These are phyloP conservation scores for Ascochyta koolunga DNA, from an alignment of 2,329 filamentous ascomycete species.

Conservation along the genomic window DNA sequence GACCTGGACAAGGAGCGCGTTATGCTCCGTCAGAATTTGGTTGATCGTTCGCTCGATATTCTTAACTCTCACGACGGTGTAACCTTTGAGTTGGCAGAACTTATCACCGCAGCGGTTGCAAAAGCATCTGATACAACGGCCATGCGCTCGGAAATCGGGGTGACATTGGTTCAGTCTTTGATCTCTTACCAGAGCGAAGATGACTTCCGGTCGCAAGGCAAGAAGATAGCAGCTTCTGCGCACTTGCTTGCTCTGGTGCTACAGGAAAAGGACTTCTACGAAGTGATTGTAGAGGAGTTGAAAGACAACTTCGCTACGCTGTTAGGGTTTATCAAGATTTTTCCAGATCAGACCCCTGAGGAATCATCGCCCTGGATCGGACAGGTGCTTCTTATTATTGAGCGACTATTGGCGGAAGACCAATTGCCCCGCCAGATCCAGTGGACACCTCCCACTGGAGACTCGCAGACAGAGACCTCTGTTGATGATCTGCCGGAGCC, in stretches of 20 bases:
- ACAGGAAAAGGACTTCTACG: constrained; percentile 82
- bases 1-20: constrained; percentile 78
- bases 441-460: constrained; percentile 66
- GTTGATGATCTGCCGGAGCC: constrained; percentile 66
- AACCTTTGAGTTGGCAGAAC: constrained; percentile 87
- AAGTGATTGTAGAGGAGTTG: constrained; percentile 73
- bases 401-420: constrained; percentile 89
- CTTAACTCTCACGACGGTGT: constrained; percentile 85
- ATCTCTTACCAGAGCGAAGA: constrained; percentile 69
- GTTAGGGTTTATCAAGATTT: constrained; percentile 77
- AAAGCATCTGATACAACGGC: constrained; percentile 65
- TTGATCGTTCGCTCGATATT: constrained; percentile 89
- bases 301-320: constrained; percentile 78
- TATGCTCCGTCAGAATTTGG: constrained; percentile 75
- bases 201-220: constrained; percentile 61
- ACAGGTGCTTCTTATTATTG: constrained; percentile 85
- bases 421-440: constrained; percentile 76
- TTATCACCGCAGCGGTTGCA: constrained; percentile 75
- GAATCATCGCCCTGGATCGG: constrained; percentile 92
- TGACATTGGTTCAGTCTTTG: constrained; percentile 82
- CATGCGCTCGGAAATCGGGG: constrained; percentile 75
- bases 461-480: constrained; percentile 57
- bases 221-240: constrained; percentile 87
- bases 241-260: constrained; percentile 88
- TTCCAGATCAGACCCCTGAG: constrained; percentile 69